Conservation (phyloP, 306 rosid genomes). For the Chamaecrista fasciculata region DNA sequence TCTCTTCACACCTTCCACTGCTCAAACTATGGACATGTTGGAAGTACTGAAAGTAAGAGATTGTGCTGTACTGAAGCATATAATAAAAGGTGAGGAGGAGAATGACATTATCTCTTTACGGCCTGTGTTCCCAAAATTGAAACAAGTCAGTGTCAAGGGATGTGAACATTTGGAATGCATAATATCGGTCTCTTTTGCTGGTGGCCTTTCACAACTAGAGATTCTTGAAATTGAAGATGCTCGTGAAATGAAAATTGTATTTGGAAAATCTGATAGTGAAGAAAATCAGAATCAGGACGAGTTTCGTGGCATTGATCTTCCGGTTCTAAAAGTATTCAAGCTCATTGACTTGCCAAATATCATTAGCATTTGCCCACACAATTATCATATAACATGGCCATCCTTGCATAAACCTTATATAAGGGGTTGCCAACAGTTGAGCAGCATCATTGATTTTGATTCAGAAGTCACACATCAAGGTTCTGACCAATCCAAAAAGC, state of each 20-base stretch:
- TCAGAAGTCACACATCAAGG: neutral
- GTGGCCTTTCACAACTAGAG: neutral
- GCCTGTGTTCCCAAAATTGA: neutral
- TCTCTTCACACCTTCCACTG: neutral
- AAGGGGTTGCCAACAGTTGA: neutral
- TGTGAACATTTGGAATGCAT: neutral
- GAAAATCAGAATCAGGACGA: neutral
- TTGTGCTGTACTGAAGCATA: neutral
- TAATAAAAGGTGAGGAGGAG: neutral
- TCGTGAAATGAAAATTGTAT: neutral
- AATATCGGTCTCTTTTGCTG: neutral
- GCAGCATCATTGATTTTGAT: neutral
- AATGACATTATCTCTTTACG: neutral
- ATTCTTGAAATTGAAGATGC: neutral
- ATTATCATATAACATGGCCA: neutral
- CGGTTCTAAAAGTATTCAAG: neutral
- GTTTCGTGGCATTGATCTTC: neutral
- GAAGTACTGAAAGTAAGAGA: neutral
- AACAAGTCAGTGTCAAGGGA: neutral
- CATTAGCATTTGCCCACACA: neutral
- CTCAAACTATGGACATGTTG: neutral
- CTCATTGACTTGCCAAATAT: neutral
- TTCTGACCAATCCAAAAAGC: neutral
- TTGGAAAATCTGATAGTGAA: neutral
- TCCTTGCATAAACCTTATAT: neutral